Percentiles rank a stretch among this genome's conserved stretches.
phyloP scores from a whole-genome alignment of 139 green algal species.

The Coelastrella sp. region DNA sequence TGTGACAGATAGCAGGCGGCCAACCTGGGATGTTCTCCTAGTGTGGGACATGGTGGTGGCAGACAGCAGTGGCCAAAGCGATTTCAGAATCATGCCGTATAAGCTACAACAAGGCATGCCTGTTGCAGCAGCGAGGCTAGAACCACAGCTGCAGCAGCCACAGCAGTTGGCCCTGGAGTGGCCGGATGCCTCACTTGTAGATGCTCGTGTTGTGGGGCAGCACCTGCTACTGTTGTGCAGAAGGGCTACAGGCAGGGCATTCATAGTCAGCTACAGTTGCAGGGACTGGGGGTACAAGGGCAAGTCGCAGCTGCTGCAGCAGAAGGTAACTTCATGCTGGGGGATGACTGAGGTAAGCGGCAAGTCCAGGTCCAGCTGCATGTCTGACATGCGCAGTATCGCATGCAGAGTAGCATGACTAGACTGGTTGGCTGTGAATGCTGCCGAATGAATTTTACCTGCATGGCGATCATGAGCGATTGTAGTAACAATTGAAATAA shows the following conservation, averaged over 20 bases:
- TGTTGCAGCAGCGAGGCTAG: neutral
- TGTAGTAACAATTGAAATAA: no score
- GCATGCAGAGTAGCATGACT: no score
- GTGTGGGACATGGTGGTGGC: slow-evolving; percentile 14
- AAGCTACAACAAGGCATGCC: neutral
- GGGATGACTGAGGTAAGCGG: slow-evolving; percentile 18
- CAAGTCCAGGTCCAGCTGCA: neutral
- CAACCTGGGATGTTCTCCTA: slow-evolving; percentile 21
- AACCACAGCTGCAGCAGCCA: neutral
- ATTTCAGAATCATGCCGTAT: slow-evolving; percentile 18
- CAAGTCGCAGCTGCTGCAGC: slow-evolving; percentile 36
- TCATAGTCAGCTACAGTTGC: neutral
- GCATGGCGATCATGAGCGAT: no score
- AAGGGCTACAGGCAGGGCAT: neutral
- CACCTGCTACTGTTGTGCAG: slow-evolving; percentile 32
- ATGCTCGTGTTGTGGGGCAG: slow-evolving; percentile 21
- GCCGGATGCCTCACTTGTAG: slow-evolving; percentile 21
- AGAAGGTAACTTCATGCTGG: slow-evolving; percentile 22
- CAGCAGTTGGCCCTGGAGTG: slow-evolving; percentile 29
- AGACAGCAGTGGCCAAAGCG: slow-evolving; percentile 21
- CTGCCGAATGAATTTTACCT: no score
- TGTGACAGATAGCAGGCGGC: neutral
- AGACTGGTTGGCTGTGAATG: no score
- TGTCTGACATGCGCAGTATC: neutral
- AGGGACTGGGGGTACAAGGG: slow-evolving; percentile 33